Conservation (phyloP, 1,139 yeast genomes). For the Zygotorulaspora mrakii region DNA sequence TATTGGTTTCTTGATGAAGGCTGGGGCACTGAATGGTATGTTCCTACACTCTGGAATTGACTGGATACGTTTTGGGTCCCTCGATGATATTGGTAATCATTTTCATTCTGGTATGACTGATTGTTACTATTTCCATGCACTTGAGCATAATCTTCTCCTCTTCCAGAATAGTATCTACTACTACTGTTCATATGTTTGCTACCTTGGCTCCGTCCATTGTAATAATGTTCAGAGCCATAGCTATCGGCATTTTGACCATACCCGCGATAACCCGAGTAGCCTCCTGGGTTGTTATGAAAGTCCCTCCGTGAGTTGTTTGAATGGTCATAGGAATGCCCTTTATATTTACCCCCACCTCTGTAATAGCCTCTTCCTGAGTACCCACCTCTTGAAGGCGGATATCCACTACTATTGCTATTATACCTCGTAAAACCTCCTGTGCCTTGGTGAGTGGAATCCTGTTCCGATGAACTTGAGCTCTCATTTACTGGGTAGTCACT, state of each 20-base stretch:
- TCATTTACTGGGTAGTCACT: slow-evolving; percentile 3
- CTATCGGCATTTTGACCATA: slow-evolving; percentile 1
- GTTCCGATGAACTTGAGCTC: slow-evolving; percentile 1
- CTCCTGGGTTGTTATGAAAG: neutral
- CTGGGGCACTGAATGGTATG: slow-evolving; percentile 1
- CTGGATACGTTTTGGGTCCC: slow-evolving; percentile 7
- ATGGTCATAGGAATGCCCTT: slow-evolving; percentile 5
- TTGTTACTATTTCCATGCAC: slow-evolving; percentile 8
- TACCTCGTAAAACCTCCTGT: slow-evolving; percentile 8
- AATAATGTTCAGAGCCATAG: slow-evolving; percentile 13
- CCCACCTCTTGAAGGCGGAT: slow-evolving; percentile 10
- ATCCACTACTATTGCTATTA: slow-evolving; percentile 3
- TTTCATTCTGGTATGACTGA: slow-evolving; percentile 7
- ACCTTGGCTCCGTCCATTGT: slow-evolving; percentile 6
- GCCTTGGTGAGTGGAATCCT: slow-evolving; percentile 5
- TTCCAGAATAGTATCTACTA: slow-evolving; percentile 11
- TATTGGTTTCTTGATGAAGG: slow-evolving; percentile 5
- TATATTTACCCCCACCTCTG: slow-evolving; percentile 11
- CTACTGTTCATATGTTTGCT: neutral
- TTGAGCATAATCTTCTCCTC: slow-evolving; percentile 8
- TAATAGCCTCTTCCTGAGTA: slow-evolving; percentile 11
- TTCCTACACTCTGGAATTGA: slow-evolving; percentile 8
- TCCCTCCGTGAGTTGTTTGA: slow-evolving; percentile 4
- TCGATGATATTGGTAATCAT: slow-evolving; percentile 12
- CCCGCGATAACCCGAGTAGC: slow-evolving; percentile 8